Base-by-base conservation (phyloP, 1,284 basidiomycete species). In the Trametes versicolor region DNA sequence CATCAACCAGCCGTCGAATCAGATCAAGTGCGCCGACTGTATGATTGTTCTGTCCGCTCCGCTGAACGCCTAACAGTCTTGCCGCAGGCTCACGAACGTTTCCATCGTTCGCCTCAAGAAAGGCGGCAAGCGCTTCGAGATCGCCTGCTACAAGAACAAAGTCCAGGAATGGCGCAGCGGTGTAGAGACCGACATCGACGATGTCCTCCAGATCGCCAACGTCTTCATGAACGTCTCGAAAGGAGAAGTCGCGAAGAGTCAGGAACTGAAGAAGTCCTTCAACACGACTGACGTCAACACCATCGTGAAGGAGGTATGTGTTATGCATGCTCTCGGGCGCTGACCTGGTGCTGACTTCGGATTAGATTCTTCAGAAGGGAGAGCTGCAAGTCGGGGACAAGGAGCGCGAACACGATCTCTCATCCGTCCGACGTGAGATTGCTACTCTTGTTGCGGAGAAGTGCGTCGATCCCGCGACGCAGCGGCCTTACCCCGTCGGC, bases 141-240 rank as follows among this genome's bases (percentile, higher is more conserved):
- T 99, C 72, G 97, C 97, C 53, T 99, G 97, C 79, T 99, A 99
- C 83, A 98, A 99, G 85, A 99, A 99, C 82, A 99, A 99, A 81
- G 97, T 99, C 23, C 93, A 96, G 71, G 97, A 98, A 79, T 99
- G 93, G 89, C 83, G 97, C 62, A 95, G 88, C 60, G 96, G 96
- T 66, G 93, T 97, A 25, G 97, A 99, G 83, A 97, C 91, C 43
- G 93, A 95, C 79, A 80, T 99, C 41, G 95, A 98, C 72, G 97
- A 99, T 74, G 96, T 99, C 32, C 87, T 99, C 27, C 98, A 99
- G 80, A 98, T 99, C 75, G 93, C 92, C 73, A 96, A 96, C 73
- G 94, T 99, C 57, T 99, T 99, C 78, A 85, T 89, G 57, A 99
- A 99, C 79, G 97, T 99, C 19, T 95, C 96, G 12, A 99, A 99